phyloP scores from a whole-genome alignment of 179 eudicot species.

The Amaranthus tricolor region DNA sequence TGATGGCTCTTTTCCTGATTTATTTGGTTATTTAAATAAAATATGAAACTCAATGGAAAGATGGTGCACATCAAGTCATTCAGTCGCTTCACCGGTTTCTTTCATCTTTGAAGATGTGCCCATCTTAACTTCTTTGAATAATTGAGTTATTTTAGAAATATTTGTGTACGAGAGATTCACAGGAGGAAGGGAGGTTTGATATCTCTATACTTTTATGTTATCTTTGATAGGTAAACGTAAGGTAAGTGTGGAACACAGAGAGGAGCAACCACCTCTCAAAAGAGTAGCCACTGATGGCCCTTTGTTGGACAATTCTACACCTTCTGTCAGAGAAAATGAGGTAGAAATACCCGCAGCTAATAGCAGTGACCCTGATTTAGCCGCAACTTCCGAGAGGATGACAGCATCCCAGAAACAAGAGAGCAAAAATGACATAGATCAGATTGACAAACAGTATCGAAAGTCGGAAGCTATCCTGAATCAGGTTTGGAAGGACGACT shows the following conservation, averaged over 20 bases:
- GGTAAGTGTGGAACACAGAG: conserved; percentile 42
- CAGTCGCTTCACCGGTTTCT: neutral
- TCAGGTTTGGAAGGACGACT: conserved; percentile 72
- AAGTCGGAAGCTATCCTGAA: conserved; percentile 44
- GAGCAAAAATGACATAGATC: conserved; percentile 20
- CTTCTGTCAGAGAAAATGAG: conserved; percentile 22
- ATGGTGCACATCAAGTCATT: neutral
- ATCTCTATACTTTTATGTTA: neutral
- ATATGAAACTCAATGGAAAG: neutral
- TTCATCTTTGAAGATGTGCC: neutral
- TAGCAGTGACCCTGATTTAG: conserved; percentile 25
- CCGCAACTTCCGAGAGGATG: conserved; percentile 28
- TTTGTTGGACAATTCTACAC: conserved; percentile 21
- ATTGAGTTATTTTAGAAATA: neutral
- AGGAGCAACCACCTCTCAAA: conserved; percentile 57
- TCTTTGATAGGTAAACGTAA: conserved; percentile 61
- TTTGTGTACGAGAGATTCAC: neutral
- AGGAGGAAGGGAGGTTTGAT: neutral
- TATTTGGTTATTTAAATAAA: neutral
- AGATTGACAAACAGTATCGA: conserved; percentile 23
- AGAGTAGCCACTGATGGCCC: conserved; percentile 46
- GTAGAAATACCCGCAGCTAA: conserved; percentile 20
- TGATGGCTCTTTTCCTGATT: neutral
- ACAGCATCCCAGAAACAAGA: conserved; percentile 13
- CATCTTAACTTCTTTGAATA: neutral